Conservation (phyloP, 108 stramenopile genomes). For the Cyclotella kingstonii region DNA sequence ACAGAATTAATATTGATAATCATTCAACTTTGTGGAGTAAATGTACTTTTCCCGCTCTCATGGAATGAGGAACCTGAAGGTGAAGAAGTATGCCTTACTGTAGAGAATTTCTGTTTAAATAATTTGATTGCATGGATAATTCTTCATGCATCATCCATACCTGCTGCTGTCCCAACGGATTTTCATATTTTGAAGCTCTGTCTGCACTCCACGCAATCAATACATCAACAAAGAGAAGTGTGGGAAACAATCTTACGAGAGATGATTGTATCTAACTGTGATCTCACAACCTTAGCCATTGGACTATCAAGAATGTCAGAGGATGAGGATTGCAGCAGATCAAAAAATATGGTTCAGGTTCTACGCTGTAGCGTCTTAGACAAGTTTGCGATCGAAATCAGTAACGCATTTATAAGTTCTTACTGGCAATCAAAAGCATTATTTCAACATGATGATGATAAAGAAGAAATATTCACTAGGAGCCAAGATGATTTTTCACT, state of each 20-base stretch:
- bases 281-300: slow-evolving; percentile 41
- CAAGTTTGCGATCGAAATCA: slow-evolving; percentile 51
- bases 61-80: neutral
- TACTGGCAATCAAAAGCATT: slow-evolving; percentile 34
- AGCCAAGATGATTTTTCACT: slow-evolving; percentile 25
- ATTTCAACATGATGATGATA: slow-evolving; percentile 17
- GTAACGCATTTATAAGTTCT: slow-evolving; percentile 4
- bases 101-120: slow-evolving; percentile 67
- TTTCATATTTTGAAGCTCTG: slow-evolving; percentile 48
- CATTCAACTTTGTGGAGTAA: slow-evolving; percentile 22
- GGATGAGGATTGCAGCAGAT: neutral
- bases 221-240: slow-evolving; percentile 32
- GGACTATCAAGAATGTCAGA: slow-evolving; percentile 36
- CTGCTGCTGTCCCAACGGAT: slow-evolving; percentile 28
- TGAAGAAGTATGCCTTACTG: neutral
- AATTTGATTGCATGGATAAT: slow-evolving; percentile 74
- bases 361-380: slow-evolving; percentile 49
- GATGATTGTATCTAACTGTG: slow-evolving; percentile 59
- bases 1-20: slow-evolving; percentile 25
- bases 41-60: slow-evolving; percentile 23
- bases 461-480: slow-evolving; percentile 3
- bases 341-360: slow-evolving; percentile 12
- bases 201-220: slow-evolving; percentile 29
- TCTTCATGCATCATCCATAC: slow-evolving; percentile 50
- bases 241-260: slow-evolving; percentile 70